Evolutionary conservation across 371 early-diverging fungal species (phyloP).

Genomic region (Neoconidiobolus thromboides): DNA sequence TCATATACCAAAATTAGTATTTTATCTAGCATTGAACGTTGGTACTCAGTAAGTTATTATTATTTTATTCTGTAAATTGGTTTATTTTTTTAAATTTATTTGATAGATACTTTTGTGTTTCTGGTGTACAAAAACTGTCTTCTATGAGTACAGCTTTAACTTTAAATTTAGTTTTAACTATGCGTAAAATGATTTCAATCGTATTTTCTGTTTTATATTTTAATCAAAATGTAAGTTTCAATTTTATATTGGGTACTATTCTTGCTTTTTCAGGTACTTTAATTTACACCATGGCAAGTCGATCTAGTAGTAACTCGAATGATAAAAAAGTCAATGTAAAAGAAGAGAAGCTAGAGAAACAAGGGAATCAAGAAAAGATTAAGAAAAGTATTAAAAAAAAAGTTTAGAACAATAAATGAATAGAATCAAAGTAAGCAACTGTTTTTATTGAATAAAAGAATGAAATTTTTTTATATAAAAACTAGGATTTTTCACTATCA

Average conservation of each 20-base stretch:
- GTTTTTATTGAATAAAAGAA: too few species aligned
- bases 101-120: constrained; percentile 51
- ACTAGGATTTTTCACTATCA: background rate
- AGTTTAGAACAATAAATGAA: too few species aligned
- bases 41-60: constrained; percentile 46
- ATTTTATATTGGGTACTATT: constrained; percentile 2
- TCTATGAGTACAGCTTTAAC: constrained; percentile 59
- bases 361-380: too few species aligned
- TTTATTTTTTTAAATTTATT: background rate
- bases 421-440: too few species aligned
- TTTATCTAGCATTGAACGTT: constrained; percentile 41
- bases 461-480: too few species aligned
- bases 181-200: constrained; percentile 67
- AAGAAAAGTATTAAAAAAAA: too few species aligned
- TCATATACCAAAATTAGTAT: constrained; percentile 43
- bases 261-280: constrained; percentile 6
- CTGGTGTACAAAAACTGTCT: constrained; percentile 69
- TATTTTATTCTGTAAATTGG: background rate
- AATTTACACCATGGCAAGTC: background rate
- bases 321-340: too few species aligned
- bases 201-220: constrained; percentile 69
- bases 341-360: too few species aligned
- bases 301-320: background rate
- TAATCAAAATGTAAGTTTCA: constrained; percentile 10
- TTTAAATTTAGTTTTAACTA: constrained; percentile 61